Conservation (phyloP, 2,329 filamentous ascomycete genomes). For the Pseudogymnoascus sp. region DNA sequence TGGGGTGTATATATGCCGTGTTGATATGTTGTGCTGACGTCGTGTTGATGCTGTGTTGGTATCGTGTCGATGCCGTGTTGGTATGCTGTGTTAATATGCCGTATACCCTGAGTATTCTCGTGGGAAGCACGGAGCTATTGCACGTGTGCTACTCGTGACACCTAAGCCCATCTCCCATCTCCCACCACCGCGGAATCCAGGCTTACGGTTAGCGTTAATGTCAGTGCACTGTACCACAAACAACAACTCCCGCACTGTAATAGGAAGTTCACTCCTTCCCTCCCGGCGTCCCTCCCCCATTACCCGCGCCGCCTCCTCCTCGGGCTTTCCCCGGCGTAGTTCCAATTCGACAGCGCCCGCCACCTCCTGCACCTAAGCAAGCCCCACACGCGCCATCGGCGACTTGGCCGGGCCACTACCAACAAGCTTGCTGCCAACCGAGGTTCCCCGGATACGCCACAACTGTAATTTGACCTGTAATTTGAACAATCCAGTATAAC, state of each 20-base stretch:
- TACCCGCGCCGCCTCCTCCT: background rate
- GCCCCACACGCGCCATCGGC: background rate
- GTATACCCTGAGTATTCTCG: background rate
- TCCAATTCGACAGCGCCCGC: background rate
- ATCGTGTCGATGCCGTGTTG: background rate
- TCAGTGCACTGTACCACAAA: background rate
- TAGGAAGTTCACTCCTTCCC: background rate
- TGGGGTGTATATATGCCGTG: background rate
- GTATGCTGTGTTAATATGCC: background rate
- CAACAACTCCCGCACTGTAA: background rate
- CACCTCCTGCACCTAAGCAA: background rate
- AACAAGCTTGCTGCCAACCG: slow-evolving; percentile 1
- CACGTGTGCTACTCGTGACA: background rate
- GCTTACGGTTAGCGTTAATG: background rate
- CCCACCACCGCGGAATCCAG: background rate
- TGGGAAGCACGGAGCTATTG: background rate
- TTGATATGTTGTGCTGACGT: no score
- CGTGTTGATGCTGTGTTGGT: background rate
- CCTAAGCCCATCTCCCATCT: background rate
- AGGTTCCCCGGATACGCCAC: slow-evolving; percentile 3
- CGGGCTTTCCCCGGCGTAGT: background rate
- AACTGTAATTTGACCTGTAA: slow-evolving; percentile 3
- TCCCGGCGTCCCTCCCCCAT: background rate
- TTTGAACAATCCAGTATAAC: background rate
- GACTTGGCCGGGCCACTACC: background rate